phyloP scores from a whole-genome alignment of 2,329 filamentous ascomycete genomes.

The Alternaria hordeiaustralica region DNA sequence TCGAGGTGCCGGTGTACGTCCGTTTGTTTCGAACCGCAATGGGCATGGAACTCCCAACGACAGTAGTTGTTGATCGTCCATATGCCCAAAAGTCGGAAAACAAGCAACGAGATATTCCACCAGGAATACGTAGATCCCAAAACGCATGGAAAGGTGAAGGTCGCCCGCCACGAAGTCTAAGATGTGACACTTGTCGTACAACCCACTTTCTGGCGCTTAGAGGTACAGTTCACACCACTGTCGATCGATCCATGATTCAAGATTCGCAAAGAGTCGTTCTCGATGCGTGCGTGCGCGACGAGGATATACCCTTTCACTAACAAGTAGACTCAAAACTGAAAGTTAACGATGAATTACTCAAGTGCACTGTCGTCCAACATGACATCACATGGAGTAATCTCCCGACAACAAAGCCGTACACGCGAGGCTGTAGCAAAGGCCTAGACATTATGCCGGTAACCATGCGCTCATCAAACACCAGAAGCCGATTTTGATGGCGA shows the following conservation, averaged over 20 bases:
- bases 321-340: neutral
- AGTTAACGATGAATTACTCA: neutral
- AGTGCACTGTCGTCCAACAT: neutral
- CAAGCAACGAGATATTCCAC: neutral
- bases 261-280: neutral
- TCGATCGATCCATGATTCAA: neutral
- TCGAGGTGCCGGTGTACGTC: neutral
- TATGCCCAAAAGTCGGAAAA: neutral
- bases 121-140: neutral
- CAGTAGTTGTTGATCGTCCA: neutral
- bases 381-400: constrained; percentile 2
- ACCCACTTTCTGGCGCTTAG: neutral
- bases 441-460: constrained; percentile 2
- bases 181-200: neutral
- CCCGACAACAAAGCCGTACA: neutral
- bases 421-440: neutral
- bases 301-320: neutral
- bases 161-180: neutral
- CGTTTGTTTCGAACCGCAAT: neutral
- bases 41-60: neutral
- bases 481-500: constrained; percentile 1
- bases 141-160: neutral
- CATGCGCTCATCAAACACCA: constrained; percentile 5
- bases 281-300: neutral
- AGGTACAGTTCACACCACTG: neutral